Conservation (phyloP, 2,329 filamentous ascomycete genomes). For the Fusarium bulbicola region DNA sequence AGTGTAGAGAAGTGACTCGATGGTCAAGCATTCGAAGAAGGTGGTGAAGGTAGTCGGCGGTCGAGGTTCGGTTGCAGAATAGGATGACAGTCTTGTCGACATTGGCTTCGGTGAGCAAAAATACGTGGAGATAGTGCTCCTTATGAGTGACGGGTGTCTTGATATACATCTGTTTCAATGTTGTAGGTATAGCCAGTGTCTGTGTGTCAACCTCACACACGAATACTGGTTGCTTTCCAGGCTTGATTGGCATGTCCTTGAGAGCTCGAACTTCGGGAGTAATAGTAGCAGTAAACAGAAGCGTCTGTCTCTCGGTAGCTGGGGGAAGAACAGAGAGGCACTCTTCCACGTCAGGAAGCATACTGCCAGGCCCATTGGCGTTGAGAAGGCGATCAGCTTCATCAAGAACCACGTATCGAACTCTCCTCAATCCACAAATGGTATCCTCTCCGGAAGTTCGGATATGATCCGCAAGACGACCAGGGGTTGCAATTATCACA, state of each 20-base stretch:
- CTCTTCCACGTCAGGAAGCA: constrained; percentile 93
- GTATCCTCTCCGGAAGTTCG: constrained; percentile 91
- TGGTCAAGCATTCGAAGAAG: constrained; percentile 86
- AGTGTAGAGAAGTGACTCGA: constrained; percentile 91
- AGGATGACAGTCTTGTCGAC: constrained; percentile 82
- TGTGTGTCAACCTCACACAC: constrained; percentile 87
- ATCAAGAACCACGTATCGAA: constrained; percentile 89
- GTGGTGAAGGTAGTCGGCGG: constrained; percentile 89
- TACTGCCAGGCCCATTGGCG: constrained; percentile 77
- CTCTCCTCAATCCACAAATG: constrained; percentile 79
- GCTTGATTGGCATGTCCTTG: constrained; percentile 76
- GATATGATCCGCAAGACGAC: constrained; percentile 92
- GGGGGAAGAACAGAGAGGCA: constrained; percentile 85
- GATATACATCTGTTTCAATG: constrained; percentile 84
- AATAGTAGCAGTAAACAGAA: constrained; percentile 95
- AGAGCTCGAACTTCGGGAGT: constrained; percentile 90
- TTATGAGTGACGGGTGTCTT: constrained; percentile 91
- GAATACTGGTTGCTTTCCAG: constrained; percentile 80
- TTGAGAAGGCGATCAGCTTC: constrained; percentile 92
- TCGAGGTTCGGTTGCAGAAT: constrained; percentile 92
- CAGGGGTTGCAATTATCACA: constrained; percentile 92
- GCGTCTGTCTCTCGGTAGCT: constrained; percentile 82
- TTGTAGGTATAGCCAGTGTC: constrained; percentile 79
- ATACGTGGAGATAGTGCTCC: constrained; percentile 92
- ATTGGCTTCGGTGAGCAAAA: constrained; percentile 83